Conservation (phyloP, 1,284 basidiomycete genomes). For the Austropuccinia psidii region DNA sequence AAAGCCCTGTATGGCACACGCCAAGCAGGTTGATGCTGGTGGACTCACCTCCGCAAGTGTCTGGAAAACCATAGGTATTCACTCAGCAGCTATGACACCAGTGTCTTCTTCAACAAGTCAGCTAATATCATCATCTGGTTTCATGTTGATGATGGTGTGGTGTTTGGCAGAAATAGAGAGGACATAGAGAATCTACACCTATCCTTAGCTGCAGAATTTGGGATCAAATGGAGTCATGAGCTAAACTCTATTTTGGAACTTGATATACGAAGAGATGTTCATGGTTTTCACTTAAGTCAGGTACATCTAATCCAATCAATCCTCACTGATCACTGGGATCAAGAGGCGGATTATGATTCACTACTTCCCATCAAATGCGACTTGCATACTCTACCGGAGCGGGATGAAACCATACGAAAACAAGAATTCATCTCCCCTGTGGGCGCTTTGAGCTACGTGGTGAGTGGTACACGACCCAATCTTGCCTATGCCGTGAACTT, state of each 20-base stretch:
- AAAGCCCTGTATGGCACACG: slow-evolving; percentile 2
- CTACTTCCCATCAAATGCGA: too few species aligned
- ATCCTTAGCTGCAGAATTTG: background rate
- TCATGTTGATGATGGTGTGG: slow-evolving; percentile 3
- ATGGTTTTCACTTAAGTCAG: background rate
- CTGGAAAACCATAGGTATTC: background rate
- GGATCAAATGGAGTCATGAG: background rate
- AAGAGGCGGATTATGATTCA: background rate
- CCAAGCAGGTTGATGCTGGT: slow-evolving; percentile 4
- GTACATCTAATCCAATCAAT: background rate
- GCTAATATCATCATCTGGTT: background rate
- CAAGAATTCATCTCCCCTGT: background rate
- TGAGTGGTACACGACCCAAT: slow-evolving; percentile 1
- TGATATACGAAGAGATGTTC: background rate
- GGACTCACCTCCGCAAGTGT: background rate
- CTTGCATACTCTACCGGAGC: background rate
- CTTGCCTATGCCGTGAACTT: background rate
- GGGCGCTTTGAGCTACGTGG: background rate
- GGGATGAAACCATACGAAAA: background rate
- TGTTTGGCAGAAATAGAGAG: background rate
- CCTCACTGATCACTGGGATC: background rate
- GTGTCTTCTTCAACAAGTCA: background rate
- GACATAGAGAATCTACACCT: background rate
- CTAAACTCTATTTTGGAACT: background rate
- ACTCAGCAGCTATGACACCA: too few species aligned